Conservation (phyloP, 805 yeast species). For the Wickerhamomyces kurtzmanii region DNA sequence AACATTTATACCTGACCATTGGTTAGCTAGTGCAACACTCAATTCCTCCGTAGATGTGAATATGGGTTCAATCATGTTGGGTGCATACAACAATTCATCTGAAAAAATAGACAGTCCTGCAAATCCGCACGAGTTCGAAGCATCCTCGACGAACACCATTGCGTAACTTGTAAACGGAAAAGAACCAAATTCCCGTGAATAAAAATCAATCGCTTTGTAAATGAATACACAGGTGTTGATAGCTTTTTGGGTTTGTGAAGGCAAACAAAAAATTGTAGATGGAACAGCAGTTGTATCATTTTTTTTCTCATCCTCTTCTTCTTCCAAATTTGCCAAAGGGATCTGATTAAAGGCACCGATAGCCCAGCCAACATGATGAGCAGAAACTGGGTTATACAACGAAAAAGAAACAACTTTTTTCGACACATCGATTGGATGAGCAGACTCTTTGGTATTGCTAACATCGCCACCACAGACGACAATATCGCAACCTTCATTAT, state of each 20-base stretch:
- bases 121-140: conserved; percentile 45
- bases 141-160: conserved; percentile 60
- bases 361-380: conserved; percentile 94
- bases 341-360: conserved; percentile 76
- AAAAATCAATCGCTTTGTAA: conserved; percentile 72
- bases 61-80: conserved; percentile 71
- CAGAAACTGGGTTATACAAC: conserved; percentile 74
- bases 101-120: conserved; percentile 63
- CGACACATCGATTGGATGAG: conserved; percentile 66
- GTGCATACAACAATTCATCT: conserved; percentile 58
- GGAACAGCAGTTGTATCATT: conserved; percentile 34
- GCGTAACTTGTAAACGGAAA: conserved; percentile 84
- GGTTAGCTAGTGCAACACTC: conserved; percentile 66
- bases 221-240: conserved; percentile 69
- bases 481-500: conserved; percentile 33
- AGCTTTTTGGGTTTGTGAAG: conserved; percentile 46
- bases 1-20: conserved; percentile 91
- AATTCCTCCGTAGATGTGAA: conserved; percentile 59
- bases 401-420: conserved; percentile 71
- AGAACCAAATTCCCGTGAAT: conserved; percentile 83
- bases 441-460: conserved; percentile 53
- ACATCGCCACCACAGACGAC: conserved; percentile 65
- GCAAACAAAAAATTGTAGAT: conserved; percentile 52
- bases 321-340: conserved; percentile 35
- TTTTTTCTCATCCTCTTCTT: conserved; percentile 26